Evolutionary conservation across 495 filamentous ascomycete species (phyloP), one percentile per base, ranked within the genome.

Genomic region (Penicillium coffeae): DNA sequence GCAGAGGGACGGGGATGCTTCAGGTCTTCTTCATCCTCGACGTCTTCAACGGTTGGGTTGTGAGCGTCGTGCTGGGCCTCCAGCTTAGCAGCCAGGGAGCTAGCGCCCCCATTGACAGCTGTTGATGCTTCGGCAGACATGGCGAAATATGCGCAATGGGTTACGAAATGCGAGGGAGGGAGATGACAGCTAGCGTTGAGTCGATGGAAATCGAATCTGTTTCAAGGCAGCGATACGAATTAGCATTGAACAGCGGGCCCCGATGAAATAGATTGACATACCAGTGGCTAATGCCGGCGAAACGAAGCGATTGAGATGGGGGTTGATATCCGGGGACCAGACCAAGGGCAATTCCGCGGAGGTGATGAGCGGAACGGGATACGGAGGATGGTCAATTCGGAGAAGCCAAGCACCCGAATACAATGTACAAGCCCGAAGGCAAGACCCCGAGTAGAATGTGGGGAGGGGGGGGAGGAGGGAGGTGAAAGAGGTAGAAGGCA

Each of bases 1-100:
- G 43, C 14, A 55, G 80, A 76, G 1, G 78, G 73, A 40, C 78
- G 74, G 21, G 76, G 80, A 61, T 84, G 81, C 48, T 62, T 65
- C 48, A 84, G 56, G 51, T 92, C 81, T n/a, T 91, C 88, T 57
- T 90, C 87, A 60, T 95, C 90, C 30, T 77, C 70, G 15, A 75
- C 80, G 15, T 96, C 90, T 66, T 95, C 90, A 34, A 95, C 78
- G 5, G 83, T 88, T 25, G 74, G 70, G 48, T 79, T 78, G 65
- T 91, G 87, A 41, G 82, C 81, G 33, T 68, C 76, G 69, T 95
- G 91, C 67, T 90, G 82, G 55, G 89, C 77, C 66, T 86, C 82
- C 33, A 95, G 80, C 71, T 82, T 79, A 56, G 88, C 84, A 18
- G 90, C 91, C 27, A 87, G 71, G 38, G 70, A 74, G 55, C 69